Percentiles rank a stretch among this genome's conserved stretches.
phyloP scores from a whole-genome alignment of 306 rosid species.

The Luffa acutangula region DNA sequence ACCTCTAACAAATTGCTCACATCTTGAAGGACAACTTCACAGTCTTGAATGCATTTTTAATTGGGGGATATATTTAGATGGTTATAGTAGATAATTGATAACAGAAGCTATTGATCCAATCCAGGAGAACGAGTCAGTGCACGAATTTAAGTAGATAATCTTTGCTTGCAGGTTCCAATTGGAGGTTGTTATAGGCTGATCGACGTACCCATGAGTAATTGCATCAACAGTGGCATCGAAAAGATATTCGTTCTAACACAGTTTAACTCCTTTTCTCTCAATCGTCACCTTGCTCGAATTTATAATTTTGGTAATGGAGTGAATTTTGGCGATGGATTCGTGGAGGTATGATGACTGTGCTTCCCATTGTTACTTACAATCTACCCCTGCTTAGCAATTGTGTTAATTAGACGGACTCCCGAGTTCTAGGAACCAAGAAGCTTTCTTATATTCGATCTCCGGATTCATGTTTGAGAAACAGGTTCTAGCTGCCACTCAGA shows the following conservation, averaged over 20 bases:
- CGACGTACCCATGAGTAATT: slow-evolving; percentile 91
- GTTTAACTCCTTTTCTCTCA: slow-evolving; percentile 82
- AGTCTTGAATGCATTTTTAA: not conserved
- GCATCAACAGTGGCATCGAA: slow-evolving; percentile 84
- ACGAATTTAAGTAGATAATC: not conserved
- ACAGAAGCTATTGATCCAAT: not conserved
- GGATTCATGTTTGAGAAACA: slow-evolving; percentile 12
- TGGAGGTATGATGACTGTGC: slow-evolving; percentile 45
- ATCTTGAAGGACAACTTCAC: not conserved
- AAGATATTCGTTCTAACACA: slow-evolving; percentile 78
- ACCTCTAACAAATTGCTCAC: not conserved
- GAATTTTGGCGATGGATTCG: slow-evolving; percentile 78
- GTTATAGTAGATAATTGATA: not conserved
- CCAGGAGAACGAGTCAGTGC: not conserved
- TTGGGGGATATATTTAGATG: not conserved
- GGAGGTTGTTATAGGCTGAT: slow-evolving; percentile 92
- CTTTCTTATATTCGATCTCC: not conserved
- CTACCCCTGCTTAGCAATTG: not conserved
- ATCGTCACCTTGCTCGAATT: slow-evolving; percentile 71
- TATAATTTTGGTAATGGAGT: slow-evolving; percentile 70
- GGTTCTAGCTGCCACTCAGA: slow-evolving; percentile 98
- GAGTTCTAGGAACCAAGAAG: not conserved
- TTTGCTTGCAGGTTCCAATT: slow-evolving; percentile 62
- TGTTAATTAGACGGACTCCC: not conserved
- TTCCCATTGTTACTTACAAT: not conserved